phyloP scores from a whole-genome alignment of 106 monocot species.

The Allium sativum region DNA sequence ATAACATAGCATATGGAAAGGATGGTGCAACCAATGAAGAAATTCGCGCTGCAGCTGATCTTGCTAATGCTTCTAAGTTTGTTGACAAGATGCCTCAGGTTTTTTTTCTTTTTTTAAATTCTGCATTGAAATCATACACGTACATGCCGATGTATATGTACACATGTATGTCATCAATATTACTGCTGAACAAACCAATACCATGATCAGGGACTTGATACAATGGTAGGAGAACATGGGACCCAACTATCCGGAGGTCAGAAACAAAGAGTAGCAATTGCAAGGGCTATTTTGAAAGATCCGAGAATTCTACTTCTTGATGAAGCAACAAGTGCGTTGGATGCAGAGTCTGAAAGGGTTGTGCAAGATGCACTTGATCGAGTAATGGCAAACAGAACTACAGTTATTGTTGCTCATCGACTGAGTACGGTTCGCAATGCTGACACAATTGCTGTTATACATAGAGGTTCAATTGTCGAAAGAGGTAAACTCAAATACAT shows the following conservation, averaged over 20 bases:
- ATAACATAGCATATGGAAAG: slow-evolving; percentile 44
- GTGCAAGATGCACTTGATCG: slow-evolving; percentile 32
- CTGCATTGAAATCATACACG: neutral
- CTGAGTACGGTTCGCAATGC: slow-evolving; percentile 22
- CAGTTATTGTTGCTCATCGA: slow-evolving; percentile 33
- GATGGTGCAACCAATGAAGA: slow-evolving; percentile 33
- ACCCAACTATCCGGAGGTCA: slow-evolving; percentile 23
- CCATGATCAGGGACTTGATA: slow-evolving; percentile 17
- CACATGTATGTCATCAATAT: neutral
- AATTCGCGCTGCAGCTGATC: slow-evolving; percentile 24
- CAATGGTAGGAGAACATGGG: slow-evolving; percentile 26
- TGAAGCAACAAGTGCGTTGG: slow-evolving; percentile 23
- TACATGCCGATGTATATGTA: neutral
- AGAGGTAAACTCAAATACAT: slow-evolving; percentile 8
- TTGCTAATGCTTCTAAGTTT: slow-evolving; percentile 43
- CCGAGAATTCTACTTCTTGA: slow-evolving; percentile 32
- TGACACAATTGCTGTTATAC: slow-evolving; percentile 20
- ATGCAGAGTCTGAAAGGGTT: slow-evolving; percentile 24
- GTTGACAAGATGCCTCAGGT: slow-evolving; percentile 56
- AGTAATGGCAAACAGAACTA: slow-evolving; percentile 24
- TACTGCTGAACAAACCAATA: neutral
- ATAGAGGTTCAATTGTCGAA: slow-evolving; percentile 25
- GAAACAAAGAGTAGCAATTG: slow-evolving; percentile 27
- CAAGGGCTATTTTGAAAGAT: slow-evolving; percentile 32
- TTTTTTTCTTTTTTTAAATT: neutral